phyloP scores from a whole-genome alignment of 2,329 filamentous ascomycete genomes.

The Daldinia sp. region DNA sequence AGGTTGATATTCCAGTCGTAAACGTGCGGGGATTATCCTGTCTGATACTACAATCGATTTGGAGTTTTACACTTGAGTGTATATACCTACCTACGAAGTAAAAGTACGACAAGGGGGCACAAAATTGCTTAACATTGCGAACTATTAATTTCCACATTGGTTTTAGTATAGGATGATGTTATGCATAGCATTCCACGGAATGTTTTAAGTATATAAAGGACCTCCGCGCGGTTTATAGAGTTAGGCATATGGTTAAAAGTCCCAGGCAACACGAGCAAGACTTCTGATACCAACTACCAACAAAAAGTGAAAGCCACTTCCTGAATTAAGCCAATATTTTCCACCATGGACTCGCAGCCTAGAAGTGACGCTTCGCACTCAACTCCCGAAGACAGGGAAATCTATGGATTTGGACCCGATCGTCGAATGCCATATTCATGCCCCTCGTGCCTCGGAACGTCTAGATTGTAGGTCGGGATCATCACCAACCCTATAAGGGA shows the following conservation, averaged over 20 bases:
- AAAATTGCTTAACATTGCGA: slow-evolving; percentile 3
- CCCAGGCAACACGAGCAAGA: background rate
- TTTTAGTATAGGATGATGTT: background rate
- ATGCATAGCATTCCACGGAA: background rate
- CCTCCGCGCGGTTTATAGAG: background rate
- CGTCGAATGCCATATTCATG: slow-evolving; percentile 31
- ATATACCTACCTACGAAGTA: slow-evolving; percentile 9
- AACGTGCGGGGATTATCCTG: background rate
- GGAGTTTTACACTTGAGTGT: background rate
- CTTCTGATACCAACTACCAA: background rate
- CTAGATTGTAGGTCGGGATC: slow-evolving; percentile 17
- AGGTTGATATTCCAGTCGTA: background rate
- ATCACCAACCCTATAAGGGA: background rate
- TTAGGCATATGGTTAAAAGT: background rate
- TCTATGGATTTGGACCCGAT: slow-evolving; percentile 28
- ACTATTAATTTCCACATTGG: background rate
- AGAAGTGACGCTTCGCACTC: slow-evolving; percentile 1
- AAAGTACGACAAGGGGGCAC: too few relatives aligned
- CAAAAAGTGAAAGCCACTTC: background rate
- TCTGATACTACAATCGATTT: background rate
- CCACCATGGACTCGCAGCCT: slow-evolving; percentile 25
- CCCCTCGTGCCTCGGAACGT: slow-evolving; percentile 25
- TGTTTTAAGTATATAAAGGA: background rate
- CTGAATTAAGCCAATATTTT: background rate
- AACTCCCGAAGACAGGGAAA: slow-evolving; percentile 21